Percentiles rank a stretch among this genome's conserved stretches.
These are phyloP conservation scores for Picochlorum costavermella DNA, from an alignment of 139 green algal genomes.

Conservation along the genomic window DNA sequence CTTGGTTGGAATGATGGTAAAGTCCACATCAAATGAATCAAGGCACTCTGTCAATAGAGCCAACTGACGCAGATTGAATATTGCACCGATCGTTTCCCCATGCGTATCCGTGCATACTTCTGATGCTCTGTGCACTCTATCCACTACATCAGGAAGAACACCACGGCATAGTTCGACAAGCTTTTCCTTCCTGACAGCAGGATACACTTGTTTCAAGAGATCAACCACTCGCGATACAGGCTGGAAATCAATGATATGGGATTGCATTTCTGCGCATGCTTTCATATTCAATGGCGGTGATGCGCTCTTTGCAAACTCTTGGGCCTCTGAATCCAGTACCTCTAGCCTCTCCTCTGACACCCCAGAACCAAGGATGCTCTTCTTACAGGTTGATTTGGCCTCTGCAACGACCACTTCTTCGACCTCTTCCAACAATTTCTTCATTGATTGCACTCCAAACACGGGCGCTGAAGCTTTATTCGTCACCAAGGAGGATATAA, in stretches of 20 bases:
- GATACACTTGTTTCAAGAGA: not conserved
- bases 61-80: conserved; percentile 92
- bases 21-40: conserved; percentile 79
- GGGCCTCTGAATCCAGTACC: too few relatives aligned
- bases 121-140: not conserved
- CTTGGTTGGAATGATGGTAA: conserved; percentile 69
- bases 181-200: not conserved
- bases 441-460: conserved; percentile 65
- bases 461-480: conserved; percentile 31
- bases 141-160: not conserved
- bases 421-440: conserved; percentile 74
- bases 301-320: too few relatives aligned
- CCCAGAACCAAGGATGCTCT: not conserved
- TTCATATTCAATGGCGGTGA: too few relatives aligned
- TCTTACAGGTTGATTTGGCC: conserved; percentile 12
- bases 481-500: conserved; percentile 1
- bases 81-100: conserved; percentile 62
- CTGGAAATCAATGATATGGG: not conserved
- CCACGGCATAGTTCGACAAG: not conserved
- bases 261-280: too few relatives aligned
- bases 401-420: conserved; percentile 77
- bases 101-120: not conserved
- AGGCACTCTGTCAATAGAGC: conserved; percentile 90
- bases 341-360: too few relatives aligned
- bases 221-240: not conserved